Evolutionary conservation across 768 basidiomycete genomes (phyloP).

Genomic region (Leccinum aurantiacum): DNA sequence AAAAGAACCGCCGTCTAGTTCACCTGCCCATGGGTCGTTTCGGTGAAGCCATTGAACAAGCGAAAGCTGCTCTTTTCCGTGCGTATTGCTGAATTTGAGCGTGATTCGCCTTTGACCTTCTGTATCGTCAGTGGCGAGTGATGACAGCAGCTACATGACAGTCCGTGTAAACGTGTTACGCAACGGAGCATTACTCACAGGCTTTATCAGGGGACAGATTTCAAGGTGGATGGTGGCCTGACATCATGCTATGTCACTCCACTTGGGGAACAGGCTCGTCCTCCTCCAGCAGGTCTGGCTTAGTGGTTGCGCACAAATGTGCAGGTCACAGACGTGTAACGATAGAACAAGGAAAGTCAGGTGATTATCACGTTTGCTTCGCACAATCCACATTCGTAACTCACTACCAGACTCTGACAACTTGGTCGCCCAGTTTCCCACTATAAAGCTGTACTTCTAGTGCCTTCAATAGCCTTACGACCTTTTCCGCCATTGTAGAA

Average conservation of each 20-base stretch:
- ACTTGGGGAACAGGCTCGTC: constrained; percentile 67
- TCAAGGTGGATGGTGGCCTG: constrained; percentile 95
- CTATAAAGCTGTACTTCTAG: not conserved
- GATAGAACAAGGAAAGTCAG: not conserved
- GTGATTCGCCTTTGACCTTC: constrained; percentile 9
- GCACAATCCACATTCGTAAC: not conserved
- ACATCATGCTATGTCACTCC: constrained; percentile 92
- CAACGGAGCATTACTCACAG: constrained; percentile 5
- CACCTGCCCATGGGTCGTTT: constrained; percentile 97
- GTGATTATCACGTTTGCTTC: not conserved
- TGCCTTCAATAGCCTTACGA: not conserved
- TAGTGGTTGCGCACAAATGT: constrained; percentile 7
- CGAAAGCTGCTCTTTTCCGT: constrained; percentile 92
- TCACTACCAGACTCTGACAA: not conserved
- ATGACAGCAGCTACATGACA: constrained; percentile 95
- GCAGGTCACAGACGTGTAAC: not conserved
- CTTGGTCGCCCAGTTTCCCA: not conserved
- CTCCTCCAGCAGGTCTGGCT: constrained; percentile 69
- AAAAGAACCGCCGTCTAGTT: constrained; percentile 84
- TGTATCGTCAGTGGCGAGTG: constrained; percentile 67
- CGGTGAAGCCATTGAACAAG: constrained; percentile 94
- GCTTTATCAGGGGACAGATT: constrained; percentile 71
- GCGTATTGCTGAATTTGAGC: constrained; percentile 36
- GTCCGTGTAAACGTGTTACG: constrained; percentile 44
- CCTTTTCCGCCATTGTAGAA: not conserved